phyloP scores from a whole-genome alignment of 2,329 filamentous ascomycete genomes.

The Harringtonia lauricola region DNA sequence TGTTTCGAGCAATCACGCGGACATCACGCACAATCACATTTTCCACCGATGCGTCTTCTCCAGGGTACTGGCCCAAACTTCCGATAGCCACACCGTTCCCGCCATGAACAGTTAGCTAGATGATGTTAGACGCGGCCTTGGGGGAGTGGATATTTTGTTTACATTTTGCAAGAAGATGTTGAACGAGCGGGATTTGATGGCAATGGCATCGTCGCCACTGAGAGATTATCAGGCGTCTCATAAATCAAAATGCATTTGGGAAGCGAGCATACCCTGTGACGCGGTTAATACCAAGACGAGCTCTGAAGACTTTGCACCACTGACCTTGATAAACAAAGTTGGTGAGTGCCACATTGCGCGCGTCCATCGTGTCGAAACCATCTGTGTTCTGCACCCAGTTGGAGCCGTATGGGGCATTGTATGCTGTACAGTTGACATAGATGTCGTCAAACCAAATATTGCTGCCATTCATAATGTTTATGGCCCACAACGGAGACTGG shows the following conservation, averaged over 20 bases:
- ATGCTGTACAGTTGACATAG: slow-evolving; percentile 35
- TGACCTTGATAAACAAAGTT: slow-evolving; percentile 40
- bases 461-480: slow-evolving; percentile 48
- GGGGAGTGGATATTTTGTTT: neutral
- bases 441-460: slow-evolving; percentile 40
- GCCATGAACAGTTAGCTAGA: slow-evolving; percentile 31
- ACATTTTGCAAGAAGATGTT: slow-evolving; percentile 37
- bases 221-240: neutral
- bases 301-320: neutral
- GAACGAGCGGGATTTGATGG: slow-evolving; percentile 44
- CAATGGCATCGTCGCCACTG: slow-evolving; percentile 42
- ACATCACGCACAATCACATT: slow-evolving; percentile 37
- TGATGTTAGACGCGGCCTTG: neutral
- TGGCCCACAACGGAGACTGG: slow-evolving; percentile 38
- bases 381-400: slow-evolving; percentile 50
- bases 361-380: slow-evolving; percentile 47
- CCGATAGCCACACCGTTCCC: slow-evolving; percentile 47
- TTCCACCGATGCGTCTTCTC: slow-evolving; percentile 39
- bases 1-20: slow-evolving; percentile 30
- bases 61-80: slow-evolving; percentile 42
- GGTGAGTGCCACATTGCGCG: slow-evolving; percentile 32
- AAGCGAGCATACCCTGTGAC: no score
- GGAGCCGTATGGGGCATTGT: slow-evolving; percentile 34
- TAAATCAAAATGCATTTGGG: no score
- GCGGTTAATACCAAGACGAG: no score